Conservation (phyloP, 1,284 basidiomycete species). For the Neolentinus lepideus region DNA sequence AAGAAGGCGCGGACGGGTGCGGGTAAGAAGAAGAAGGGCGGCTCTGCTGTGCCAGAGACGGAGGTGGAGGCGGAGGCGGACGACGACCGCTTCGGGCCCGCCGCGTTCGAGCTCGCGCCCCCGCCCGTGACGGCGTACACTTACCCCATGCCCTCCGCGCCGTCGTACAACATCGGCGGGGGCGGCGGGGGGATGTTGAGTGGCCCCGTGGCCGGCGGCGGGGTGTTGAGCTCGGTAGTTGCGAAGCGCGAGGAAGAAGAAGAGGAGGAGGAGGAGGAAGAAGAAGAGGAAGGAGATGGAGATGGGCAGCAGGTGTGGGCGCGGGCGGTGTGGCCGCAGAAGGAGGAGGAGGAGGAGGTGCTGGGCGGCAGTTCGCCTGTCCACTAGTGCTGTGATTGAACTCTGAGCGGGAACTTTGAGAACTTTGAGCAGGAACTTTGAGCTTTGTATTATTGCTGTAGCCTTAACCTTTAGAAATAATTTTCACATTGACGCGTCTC, state of each 20-base stretch:
- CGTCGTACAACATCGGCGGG: neutral
- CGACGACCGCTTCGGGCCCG: neutral
- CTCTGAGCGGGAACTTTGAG: too few relatives aligned
- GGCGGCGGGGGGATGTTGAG: too few relatives aligned
- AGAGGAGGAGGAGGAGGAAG: neutral
- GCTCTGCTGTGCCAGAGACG: neutral
- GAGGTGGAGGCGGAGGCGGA: neutral
- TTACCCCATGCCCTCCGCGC: neutral
- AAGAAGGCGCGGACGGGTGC: neutral
- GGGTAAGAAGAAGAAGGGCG: slow-evolving; percentile 1
- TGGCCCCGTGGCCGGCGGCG: too few relatives aligned
- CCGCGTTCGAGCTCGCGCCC: neutral
- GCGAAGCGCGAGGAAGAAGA: neutral
- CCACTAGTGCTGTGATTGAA: too few relatives aligned
- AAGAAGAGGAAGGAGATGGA: neutral
- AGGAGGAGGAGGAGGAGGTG: neutral
- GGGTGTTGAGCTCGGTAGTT: neutral
- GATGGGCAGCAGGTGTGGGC: neutral
- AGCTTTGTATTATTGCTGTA: neutral
- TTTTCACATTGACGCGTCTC: neutral
- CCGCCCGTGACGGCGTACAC: neutral
- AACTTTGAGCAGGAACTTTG: too few relatives aligned
- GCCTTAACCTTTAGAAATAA: neutral
- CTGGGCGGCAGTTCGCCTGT: neutral
- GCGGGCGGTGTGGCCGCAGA: neutral